A percentile compares a stretch with the other conserved stretches of the same genome.
phyloP scores from a whole-genome alignment of 805 yeast species.

The Maudiozyma barnettii region DNA sequence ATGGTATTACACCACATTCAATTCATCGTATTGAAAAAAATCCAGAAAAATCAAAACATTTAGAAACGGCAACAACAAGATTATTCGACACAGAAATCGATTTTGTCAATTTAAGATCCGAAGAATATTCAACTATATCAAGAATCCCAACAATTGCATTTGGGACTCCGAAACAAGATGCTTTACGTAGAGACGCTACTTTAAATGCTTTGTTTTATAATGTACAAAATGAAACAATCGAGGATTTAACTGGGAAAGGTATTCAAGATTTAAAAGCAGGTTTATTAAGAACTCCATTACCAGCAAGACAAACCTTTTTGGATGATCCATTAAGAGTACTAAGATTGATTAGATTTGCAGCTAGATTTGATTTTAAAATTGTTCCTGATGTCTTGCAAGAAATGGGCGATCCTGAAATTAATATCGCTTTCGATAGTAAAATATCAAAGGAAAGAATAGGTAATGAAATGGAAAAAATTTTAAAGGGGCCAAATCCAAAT shows the following conservation, averaged over 20 bases:
- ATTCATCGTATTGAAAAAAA: slow-evolving; percentile 81
- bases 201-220: slow-evolving; percentile 87
- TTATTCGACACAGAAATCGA: slow-evolving; percentile 80
- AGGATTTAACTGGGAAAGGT: slow-evolving; percentile 78
- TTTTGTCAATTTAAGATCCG: slow-evolving; percentile 84
- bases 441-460: slow-evolving; percentile 90
- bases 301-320: slow-evolving; percentile 72
- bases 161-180: slow-evolving; percentile 91
- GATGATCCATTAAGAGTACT: slow-evolving; percentile 93
- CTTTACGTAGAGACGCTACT: slow-evolving; percentile 90
- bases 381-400: slow-evolving; percentile 50
- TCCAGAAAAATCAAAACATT: slow-evolving; percentile 92
- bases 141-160: slow-evolving; percentile 75
- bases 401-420: slow-evolving; percentile 54
- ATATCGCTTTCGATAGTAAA: slow-evolving; percentile 51
- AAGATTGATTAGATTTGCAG: slow-evolving; percentile 77
- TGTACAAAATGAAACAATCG: slow-evolving; percentile 55
- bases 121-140: slow-evolving; percentile 72
- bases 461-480: slow-evolving; percentile 67
- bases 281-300: slow-evolving; percentile 76
- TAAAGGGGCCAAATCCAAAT: slow-evolving; percentile 52
- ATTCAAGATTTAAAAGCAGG: slow-evolving; percentile 61
- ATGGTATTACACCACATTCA: slow-evolving; percentile 30
- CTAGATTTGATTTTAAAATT: slow-evolving; percentile 60
- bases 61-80: slow-evolving; percentile 92